Evolutionary conservation across 129 eudicot genomes (phyloP), one percentile per base, ranked within the genome.

Genomic region (Centella asiatica): DNA sequence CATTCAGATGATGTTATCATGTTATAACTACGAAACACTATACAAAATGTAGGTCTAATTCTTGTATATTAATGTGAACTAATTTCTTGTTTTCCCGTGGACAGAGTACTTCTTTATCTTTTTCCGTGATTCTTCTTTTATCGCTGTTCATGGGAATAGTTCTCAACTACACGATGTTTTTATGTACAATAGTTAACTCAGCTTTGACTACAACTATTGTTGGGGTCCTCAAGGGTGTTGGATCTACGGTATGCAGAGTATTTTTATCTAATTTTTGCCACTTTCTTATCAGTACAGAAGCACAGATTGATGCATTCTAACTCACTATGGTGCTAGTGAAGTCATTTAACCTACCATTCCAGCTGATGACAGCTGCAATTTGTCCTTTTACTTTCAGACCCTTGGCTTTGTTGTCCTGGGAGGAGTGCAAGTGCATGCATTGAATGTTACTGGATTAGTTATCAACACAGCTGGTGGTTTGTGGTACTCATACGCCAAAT

Each of bases 201-300:
- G 98, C 98, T 24, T 76, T 92, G 44, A 92, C 98, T 1, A 92
- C 98, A 54, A 92, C 98, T 47, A 87, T 92, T 64, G 98, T 92
- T 51, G 98, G 98, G 36, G 98, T 92, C 81, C 96, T 92, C 64
- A 92, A 92, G 78, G 98, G 98, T 33, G 98, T 92, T 22, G 98
- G 96, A 23, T 87, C 98, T 53, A 92, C 96, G 69, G 98, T 87
- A 84, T 44, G 94, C n/a, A 24, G 54, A 23, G 29, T 44, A 23
- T 39, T 6, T 37, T 34, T 74, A 20, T 13, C 31, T 42, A 54
- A 6, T 28, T 73, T 26, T 18, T 17, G 29, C 44, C 13, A 17
- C 20, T 26, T 3, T 13, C 55, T 18, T 47, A 22, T 64, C n/a
- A 13, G 12, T n/a, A 48, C 44, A 32, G 39, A 19, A 64, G 6